Percentiles rank a stretch among this genome's conserved stretches.
These are phyloP conservation scores for Phylloporus sp. DNA, from an alignment of 768 basidiomycete species.

Conservation along the genomic window DNA sequence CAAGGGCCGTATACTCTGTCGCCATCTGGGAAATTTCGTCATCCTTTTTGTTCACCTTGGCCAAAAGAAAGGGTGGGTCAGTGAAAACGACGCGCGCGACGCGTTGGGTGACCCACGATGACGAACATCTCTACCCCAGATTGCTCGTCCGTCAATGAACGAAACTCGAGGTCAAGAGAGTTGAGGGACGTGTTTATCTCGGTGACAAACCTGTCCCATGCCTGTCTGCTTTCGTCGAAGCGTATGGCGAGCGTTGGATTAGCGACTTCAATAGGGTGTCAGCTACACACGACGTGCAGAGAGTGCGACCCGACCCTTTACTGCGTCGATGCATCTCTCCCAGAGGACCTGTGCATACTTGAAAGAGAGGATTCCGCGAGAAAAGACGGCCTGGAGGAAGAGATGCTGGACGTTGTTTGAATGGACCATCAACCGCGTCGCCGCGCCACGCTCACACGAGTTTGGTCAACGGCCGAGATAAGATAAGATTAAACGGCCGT, in stretches of 20 bases:
- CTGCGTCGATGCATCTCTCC: constrained; percentile 62
- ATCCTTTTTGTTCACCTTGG: constrained; percentile 73
- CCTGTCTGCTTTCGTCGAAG: constrained; percentile 38
- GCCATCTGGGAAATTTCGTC: constrained; percentile 84
- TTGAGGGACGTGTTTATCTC: constrained; percentile 62
- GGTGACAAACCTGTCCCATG: constrained; percentile 59
- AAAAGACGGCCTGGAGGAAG: constrained; percentile 76
- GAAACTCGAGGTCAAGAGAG: constrained; percentile 70
- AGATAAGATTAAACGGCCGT: neutral
- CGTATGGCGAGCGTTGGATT: constrained; percentile 48
- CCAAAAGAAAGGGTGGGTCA: neutral
- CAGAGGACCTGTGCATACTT: constrained; percentile 63
- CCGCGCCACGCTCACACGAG: neutral
- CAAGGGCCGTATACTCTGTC: constrained; percentile 72
- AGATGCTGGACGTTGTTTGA: constrained; percentile 68
- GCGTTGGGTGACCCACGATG: constrained; percentile 46
- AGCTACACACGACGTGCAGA: neutral
- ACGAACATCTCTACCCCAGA: constrained; percentile 63
- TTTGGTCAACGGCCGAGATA: neutral
- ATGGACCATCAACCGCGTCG: constrained; percentile 36
- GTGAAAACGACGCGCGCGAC: neutral
- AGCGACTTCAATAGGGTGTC: constrained; percentile 40
- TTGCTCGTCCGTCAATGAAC: constrained; percentile 56
- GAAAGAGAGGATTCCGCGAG: constrained; percentile 63
- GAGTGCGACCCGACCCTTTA: constrained; percentile 48